These are phyloP conservation scores for Ogataea saltuana DNA, from an alignment of 805 yeast species.

Conservation along the genomic window DNA sequence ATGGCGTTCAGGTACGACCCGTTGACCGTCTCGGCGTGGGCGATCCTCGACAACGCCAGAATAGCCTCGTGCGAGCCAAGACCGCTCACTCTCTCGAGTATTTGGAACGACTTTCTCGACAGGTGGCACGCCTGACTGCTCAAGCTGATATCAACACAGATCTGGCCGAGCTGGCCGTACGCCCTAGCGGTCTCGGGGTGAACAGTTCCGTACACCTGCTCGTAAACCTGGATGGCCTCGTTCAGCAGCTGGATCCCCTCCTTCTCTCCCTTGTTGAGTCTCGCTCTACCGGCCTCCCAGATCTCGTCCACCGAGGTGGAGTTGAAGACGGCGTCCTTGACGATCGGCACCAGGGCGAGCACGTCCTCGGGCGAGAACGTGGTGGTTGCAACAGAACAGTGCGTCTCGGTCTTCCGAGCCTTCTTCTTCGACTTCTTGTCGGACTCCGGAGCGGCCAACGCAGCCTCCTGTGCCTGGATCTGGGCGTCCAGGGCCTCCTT, in stretches of 20 bases:
- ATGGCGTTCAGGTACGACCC: slow-evolving; percentile 62
- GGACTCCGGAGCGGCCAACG: slow-evolving; percentile 30
- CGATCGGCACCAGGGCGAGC: slow-evolving; percentile 66
- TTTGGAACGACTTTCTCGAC: slow-evolving; percentile 66
- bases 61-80: slow-evolving; percentile 76
- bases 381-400: slow-evolving; percentile 28
- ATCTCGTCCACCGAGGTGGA: slow-evolving; percentile 74
- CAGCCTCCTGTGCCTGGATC: slow-evolving; percentile 23
- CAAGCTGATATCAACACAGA: slow-evolving; percentile 61
- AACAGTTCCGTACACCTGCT: slow-evolving; percentile 80
- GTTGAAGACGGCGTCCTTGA: slow-evolving; percentile 68
- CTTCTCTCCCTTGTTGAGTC: slow-evolving; percentile 40
- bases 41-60: slow-evolving; percentile 71
- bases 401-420: slow-evolving; percentile 16
- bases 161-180: slow-evolving; percentile 63
- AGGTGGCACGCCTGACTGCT: slow-evolving; percentile 59
- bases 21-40: slow-evolving; percentile 64
- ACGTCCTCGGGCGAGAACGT: slow-evolving; percentile 65
- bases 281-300: slow-evolving; percentile 56
- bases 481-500: slow-evolving; percentile 39
- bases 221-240: slow-evolving; percentile 72
- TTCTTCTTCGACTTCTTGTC: slow-evolving; percentile 35
- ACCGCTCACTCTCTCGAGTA: slow-evolving; percentile 81
- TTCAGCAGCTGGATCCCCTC: slow-evolving; percentile 64
- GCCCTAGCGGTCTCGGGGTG: slow-evolving; percentile 78